Evolutionary conservation across 345 rosid species (phyloP), one percentile per base, ranked within the genome.

Genomic region (Brassica juncea): DNA sequence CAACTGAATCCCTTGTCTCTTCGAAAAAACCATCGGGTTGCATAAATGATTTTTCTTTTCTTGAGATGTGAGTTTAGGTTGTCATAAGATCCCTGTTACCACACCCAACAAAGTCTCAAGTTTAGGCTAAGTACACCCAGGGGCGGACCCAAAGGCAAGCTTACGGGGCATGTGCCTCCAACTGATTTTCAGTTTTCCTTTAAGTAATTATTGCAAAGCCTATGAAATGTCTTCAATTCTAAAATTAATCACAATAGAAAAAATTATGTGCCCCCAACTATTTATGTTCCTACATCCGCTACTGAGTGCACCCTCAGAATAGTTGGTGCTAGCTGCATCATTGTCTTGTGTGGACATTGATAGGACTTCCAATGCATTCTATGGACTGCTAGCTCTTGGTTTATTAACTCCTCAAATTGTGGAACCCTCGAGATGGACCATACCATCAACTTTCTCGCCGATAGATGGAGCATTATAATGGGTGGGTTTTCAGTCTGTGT

Each of bases 291-390:
- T 23, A 23, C 25, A 23, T 23, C 25, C 25, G 25, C 25, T 23
- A 23, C 25, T 23, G 25, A 23, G 32, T 35, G 39, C 39, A 35
- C 12, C 12, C 19, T 66, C 27, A 1, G 6, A 23, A n/a, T 14
- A 65, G 28, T 34, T 66, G 55, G 65, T 66, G 64, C 62, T 14
- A 8, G 25, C 23, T 47, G 63, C 49, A 49, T 73, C 62, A 49
- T 73, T 30, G 10, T 49, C 23, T 30, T 28, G 3, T 28, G 9
- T 39, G 7, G 32, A 7, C 16, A 34, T 65, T 34, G 39, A 65
- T 27, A 73, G 31, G 59, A 31, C 55, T 66, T 19, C 15, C 34
- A n/a, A 32, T 31, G 71, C 15, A 32, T 74, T 35, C 14, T 31
- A 8, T 54, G 63, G 44, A 34, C 9, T 28, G 39, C 19, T 75